Conservation (phyloP, 768 basidiomycete genomes). For the Boletellus ananiceps region DNA sequence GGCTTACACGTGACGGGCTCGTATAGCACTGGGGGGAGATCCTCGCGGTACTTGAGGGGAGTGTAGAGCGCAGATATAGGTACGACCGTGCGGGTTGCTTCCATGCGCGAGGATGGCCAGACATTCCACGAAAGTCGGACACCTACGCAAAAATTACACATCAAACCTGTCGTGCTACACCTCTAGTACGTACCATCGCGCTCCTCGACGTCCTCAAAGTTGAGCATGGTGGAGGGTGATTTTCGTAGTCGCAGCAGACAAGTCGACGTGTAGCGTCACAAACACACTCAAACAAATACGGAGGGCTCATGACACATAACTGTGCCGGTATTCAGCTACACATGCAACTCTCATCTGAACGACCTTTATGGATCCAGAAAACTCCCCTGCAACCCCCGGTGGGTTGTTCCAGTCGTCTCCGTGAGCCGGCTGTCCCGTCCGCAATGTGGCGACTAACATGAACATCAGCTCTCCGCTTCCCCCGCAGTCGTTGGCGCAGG, state of each 20-base stretch:
- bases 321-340: neutral
- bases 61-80: constrained; percentile 98
- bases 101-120: constrained; percentile 97
- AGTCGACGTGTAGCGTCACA: constrained; percentile 26
- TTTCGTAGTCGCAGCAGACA: constrained; percentile 24
- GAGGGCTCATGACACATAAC: neutral
- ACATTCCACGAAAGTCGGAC: constrained; percentile 98
- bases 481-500: neutral
- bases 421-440: neutral
- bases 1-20: constrained; percentile 99
- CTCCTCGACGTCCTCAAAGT: constrained; percentile 97
- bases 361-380: neutral
- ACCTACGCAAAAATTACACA: constrained; percentile 43
- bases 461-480: neutral
- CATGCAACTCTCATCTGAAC: neutral
- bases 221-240: constrained; percentile 48
- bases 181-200: constrained; percentile 66
- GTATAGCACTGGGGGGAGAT: constrained; percentile 93
- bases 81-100: constrained; percentile 95
- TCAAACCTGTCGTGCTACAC: neutral
- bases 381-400: neutral
- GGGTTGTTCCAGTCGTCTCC: neutral
- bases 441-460: neutral
- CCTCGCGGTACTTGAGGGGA: constrained; percentile 89
- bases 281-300: constrained; percentile 18